Evolutionary conservation across 2,329 filamentous ascomycete species (phyloP).

Genomic region (Botrytis tulipae): DNA sequence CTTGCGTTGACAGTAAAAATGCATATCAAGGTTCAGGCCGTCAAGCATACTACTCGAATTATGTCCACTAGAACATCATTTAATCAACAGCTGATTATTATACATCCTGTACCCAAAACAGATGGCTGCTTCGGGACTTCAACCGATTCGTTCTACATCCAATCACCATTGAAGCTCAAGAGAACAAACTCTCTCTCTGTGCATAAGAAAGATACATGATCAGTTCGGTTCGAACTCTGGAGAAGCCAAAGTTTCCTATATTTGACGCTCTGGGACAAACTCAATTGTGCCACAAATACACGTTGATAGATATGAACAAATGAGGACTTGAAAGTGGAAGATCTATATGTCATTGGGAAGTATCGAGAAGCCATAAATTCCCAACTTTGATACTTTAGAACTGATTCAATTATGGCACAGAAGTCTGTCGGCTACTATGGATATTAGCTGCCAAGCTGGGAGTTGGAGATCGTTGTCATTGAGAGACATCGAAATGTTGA

Average conservation of each 20-base stretch:
- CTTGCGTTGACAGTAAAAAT: not conserved
- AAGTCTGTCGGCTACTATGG: not conserved
- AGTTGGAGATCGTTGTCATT: not conserved
- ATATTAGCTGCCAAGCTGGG: no score
- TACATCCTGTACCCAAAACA: not conserved
- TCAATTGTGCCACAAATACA: not conserved
- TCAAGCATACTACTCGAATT: not conserved
- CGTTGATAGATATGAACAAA: no score
- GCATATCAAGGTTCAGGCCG: not conserved
- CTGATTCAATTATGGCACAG: not conserved
- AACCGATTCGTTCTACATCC: not conserved
- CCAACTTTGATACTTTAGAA: not conserved
- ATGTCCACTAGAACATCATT: not conserved
- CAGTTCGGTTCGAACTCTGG: not conserved
- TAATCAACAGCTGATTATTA: not conserved
- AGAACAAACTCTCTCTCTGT: not conserved
- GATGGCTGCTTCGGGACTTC: not conserved
- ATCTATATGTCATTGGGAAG: not conserved
- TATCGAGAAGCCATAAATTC: not conserved
- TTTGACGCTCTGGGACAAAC: not conserved
- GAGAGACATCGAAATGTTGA: not conserved
- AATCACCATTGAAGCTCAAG: not conserved
- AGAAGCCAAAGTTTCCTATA: not conserved
- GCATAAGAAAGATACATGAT: not conserved
- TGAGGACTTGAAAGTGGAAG: not conserved